phyloP scores from a whole-genome alignment of 495 filamentous ascomycete genomes.

The Aspergillus ostianus region DNA sequence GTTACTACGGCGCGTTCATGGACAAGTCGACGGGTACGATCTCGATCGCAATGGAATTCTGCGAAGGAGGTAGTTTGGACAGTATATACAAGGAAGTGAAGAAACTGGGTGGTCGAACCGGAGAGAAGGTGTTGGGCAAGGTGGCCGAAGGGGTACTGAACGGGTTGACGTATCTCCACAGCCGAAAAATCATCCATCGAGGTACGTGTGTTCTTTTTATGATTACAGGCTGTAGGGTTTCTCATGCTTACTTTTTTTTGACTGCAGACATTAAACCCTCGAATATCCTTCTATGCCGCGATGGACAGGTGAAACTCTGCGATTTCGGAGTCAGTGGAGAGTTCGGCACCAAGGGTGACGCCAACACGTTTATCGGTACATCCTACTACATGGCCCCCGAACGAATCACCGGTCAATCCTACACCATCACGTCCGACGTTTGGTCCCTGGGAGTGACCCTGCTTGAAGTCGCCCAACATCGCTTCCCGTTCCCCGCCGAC shows the following conservation, averaged over 20 bases:
- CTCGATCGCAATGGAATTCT: conserved; percentile 98
- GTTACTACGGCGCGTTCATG: conserved; percentile 95
- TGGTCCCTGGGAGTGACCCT: conserved; percentile 96
- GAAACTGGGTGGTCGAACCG: conserved; percentile 87
- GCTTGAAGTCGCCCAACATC: conserved; percentile 94
- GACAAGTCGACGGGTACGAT: conserved; percentile 92
- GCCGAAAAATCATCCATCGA: conserved; percentile 95
- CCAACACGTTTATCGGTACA: conserved; percentile 98
- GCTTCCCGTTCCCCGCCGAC: conserved; percentile 96
- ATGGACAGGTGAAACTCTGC: conserved; percentile 94
- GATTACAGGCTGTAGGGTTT: conserved; percentile 4
- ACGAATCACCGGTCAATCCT: conserved; percentile 93
- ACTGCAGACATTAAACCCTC: conserved; percentile 88
- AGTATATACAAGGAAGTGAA: conserved; percentile 97
- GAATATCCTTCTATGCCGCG: conserved; percentile 90
- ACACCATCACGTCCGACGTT: conserved; percentile 97
- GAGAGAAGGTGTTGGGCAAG: conserved; percentile 98
- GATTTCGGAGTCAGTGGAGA: conserved; percentile 98
- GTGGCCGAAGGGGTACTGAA: conserved; percentile 93
- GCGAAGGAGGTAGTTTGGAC: conserved; percentile 92
- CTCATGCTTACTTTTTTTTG: conserved; percentile 3
- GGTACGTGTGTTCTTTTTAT: conserved; percentile 37
- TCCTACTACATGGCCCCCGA: conserved; percentile 99
- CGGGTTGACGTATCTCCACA: conserved; percentile 93
- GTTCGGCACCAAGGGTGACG: conserved; percentile 97